Percentiles rank a stretch among this genome's conserved stretches.
phyloP scores from a whole-genome alignment of 371 early-diverging fungal species.

The Mucor ambiguus region DNA sequence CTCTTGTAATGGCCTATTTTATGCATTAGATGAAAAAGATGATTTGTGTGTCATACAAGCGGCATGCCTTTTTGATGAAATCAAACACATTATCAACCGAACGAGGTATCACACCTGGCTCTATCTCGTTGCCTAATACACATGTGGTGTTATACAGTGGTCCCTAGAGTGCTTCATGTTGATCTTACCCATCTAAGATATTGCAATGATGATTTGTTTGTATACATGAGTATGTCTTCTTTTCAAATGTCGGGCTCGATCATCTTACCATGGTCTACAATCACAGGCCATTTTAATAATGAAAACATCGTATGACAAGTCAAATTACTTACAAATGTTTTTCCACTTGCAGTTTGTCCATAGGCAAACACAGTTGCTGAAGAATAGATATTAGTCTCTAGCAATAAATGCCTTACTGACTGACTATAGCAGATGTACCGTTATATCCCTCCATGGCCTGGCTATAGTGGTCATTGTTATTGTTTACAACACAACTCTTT shows the following conservation, averaged over 20 bases:
- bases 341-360: conserved; percentile 86
- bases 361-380: conserved; percentile 77
- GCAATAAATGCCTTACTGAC: neutral
- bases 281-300: neutral
- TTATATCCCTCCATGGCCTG: conserved; percentile 31
- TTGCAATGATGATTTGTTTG: neutral
- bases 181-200: conserved; percentile 37
- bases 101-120: conserved; percentile 61
- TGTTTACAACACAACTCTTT: neutral
- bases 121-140: conserved; percentile 55
- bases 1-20: conserved; percentile 55
- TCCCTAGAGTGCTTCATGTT: neutral
- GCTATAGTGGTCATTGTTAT: conserved; percentile 8
- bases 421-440: conserved; percentile 11
- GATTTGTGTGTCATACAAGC: neutral
- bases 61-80: conserved; percentile 46
- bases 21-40: neutral
- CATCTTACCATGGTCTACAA: conserved; percentile 13
- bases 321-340: conserved; percentile 58
- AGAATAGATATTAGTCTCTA: neutral
- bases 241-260: neutral
- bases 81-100: conserved; percentile 59
- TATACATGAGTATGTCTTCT: neutral
- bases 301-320: neutral
- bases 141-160: conserved; percentile 22